These are phyloP conservation scores for Populus hybrid DNA, from an alignment of 441 rosid genomes.

Conservation along the genomic window DNA sequence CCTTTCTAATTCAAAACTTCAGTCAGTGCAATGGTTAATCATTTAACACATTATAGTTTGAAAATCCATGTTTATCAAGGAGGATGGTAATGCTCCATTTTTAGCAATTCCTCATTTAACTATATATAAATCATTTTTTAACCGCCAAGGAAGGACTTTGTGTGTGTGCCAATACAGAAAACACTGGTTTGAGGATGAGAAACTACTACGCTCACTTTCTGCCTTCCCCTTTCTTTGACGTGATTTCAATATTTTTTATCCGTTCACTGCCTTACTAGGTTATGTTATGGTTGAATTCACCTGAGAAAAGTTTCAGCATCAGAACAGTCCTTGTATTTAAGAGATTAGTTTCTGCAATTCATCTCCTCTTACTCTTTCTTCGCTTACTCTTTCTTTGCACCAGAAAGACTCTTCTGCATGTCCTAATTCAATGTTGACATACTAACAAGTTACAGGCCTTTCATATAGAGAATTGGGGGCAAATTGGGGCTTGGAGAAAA, in stretches of 20 bases:
- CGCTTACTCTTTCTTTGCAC: neutral
- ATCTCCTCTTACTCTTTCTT: neutral
- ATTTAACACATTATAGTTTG: neutral
- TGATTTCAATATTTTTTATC: neutral
- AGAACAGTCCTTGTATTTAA: neutral
- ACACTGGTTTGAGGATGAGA: neutral
- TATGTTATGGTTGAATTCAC: neutral
- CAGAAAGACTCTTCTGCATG: neutral
- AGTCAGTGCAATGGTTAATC: neutral
- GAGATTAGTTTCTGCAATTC: neutral
- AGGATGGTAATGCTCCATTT: neutral
- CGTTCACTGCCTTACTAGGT: neutral
- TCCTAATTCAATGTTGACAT: neutral
- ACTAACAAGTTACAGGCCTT: neutral
- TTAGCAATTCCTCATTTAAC: neutral
- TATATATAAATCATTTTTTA: neutral
- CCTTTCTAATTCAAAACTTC: neutral
- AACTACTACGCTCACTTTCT: constrained; percentile 2
- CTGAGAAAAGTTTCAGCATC: neutral
- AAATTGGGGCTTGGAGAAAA: neutral
- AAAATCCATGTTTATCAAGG: neutral
- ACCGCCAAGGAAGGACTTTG: neutral
- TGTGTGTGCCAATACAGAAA: neutral
- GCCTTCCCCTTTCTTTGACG: neutral
- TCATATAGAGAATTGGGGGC: neutral